phyloP scores from a whole-genome alignment of 2,329 filamentous ascomycete genomes.

The Arthroderma sp. region DNA sequence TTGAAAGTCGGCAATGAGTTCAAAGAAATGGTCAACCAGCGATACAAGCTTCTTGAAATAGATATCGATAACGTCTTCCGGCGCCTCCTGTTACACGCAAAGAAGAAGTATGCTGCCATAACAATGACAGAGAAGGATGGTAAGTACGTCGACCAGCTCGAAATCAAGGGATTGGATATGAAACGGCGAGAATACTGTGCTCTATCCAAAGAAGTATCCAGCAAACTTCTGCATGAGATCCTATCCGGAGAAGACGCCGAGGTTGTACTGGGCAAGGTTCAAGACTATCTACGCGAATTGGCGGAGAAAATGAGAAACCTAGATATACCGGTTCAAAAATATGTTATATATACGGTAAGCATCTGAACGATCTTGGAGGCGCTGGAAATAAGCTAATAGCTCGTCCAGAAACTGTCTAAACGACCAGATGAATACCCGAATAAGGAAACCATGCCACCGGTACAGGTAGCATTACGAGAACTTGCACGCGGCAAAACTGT shows the following conservation, averaged over 20 bases:
- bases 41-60: conserved; percentile 85
- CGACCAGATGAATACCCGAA: conserved; percentile 88
- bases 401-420: conserved; percentile 70
- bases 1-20: conserved; percentile 87
- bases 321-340: conserved; percentile 64
- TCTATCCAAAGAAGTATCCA: conserved; percentile 87
- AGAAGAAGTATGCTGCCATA: conserved; percentile 98
- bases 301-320: conserved; percentile 73
- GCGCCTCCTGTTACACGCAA: conserved; percentile 82
- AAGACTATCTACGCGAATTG: conserved; percentile 83
- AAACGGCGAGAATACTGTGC: conserved; percentile 92
- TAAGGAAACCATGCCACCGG: conserved; percentile 87
- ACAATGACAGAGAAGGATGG: conserved; percentile 82
- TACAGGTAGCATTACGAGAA: conserved; percentile 85
- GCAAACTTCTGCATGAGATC: conserved; percentile 80
- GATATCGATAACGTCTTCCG: conserved; percentile 97
- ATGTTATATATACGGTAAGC: conserved; percentile 80
- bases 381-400: conserved; percentile 11
- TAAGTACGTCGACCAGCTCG: conserved; percentile 85
- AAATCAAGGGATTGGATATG: conserved; percentile 98
- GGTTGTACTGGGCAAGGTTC: conserved; percentile 72
- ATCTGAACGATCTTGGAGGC: neutral
- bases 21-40: conserved; percentile 87
- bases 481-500: conserved; percentile 75
- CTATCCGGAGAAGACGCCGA: conserved; percentile 89